phyloP scores from a whole-genome alignment of 768 basidiomycete genomes.

The Cystobasidium ongulense region DNA sequence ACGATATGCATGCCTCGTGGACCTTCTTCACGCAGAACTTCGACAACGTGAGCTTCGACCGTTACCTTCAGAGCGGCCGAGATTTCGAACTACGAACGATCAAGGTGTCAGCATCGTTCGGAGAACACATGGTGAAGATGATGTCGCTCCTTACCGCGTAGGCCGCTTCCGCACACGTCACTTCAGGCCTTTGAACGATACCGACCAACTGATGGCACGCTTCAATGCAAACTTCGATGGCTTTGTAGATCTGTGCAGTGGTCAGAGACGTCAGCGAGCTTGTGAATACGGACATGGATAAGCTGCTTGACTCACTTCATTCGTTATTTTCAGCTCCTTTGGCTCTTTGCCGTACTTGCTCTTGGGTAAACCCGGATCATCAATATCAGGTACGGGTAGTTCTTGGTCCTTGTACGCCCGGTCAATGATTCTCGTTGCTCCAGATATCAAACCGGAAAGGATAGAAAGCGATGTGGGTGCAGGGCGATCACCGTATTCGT shows the following conservation, averaged over 20 bases:
- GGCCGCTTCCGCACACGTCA: conserved; percentile 19
- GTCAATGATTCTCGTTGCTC: conserved; percentile 27
- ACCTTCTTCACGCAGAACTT: conserved; percentile 50
- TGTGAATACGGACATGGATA: too few species aligned
- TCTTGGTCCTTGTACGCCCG: conserved; percentile 17
- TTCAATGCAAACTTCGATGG: conserved; percentile 29
- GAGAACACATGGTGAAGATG: neutral
- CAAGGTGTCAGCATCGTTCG: conserved; percentile 16
- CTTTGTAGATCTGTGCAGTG: conserved; percentile 23
- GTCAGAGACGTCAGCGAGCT: neutral
- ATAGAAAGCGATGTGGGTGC: conserved; percentile 17
- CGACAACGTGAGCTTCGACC: conserved; percentile 46
- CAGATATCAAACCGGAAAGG: conserved; percentile 16
- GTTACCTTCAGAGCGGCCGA: conserved; percentile 43
- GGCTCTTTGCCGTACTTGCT: conserved; percentile 24
- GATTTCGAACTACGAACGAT: conserved; percentile 20
- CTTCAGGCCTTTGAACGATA: conserved; percentile 25
- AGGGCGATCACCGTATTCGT: conserved; percentile 22
- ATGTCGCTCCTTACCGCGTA: conserved; percentile 3
- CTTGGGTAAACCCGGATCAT: conserved; percentile 28
- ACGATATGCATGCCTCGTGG: conserved; percentile 43
- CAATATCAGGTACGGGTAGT: conserved; percentile 27
- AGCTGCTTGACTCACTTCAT: conserved; percentile 14
- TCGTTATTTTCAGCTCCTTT: conserved; percentile 21
- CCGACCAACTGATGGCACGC: conserved; percentile 29